Percentiles rank a stretch among this genome's conserved stretches.
These are phyloP conservation scores for Neurospora pannonica DNA, from an alignment of 495 filamentous ascomycete genomes.

Conservation along the genomic window DNA sequence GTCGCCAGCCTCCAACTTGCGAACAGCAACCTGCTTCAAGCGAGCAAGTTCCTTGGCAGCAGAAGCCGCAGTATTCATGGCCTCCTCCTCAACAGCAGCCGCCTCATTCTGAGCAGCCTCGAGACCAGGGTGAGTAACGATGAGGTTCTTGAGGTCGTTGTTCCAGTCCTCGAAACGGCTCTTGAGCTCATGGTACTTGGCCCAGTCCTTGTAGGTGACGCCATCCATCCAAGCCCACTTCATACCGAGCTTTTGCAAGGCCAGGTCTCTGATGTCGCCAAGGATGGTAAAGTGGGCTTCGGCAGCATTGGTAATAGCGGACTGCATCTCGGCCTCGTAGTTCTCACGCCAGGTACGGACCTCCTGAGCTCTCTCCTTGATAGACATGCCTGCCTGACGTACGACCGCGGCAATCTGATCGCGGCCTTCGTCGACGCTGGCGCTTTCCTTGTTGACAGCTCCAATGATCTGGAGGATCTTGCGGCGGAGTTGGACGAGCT, in stretches of 20 bases:
- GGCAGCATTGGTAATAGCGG: conserved; percentile 63
- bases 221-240: conserved; percentile 97
- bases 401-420: conserved; percentile 57
- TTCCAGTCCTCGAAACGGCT: conserved; percentile 78
- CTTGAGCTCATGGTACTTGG: conserved; percentile 78
- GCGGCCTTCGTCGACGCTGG: conserved; percentile 45
- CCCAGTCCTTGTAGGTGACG: conserved; percentile 94
- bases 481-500: conserved; percentile 56
- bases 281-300: conserved; percentile 74
- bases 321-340: conserved; percentile 60
- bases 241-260: conserved; percentile 91
- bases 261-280: conserved; percentile 75
- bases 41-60: conserved; percentile 75
- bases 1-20: conserved; percentile 76
- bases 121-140: conserved; percentile 62
- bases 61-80: conserved; percentile 69
- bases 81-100: conserved; percentile 60
- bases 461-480: conserved; percentile 55
- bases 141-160: conserved; percentile 62
- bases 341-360: conserved; percentile 69
- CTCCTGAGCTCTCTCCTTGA: conserved; percentile 73
- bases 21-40: conserved; percentile 74
- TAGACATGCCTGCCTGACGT: conserved; percentile 60
- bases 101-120: conserved; percentile 57
- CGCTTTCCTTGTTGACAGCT: conserved; percentile 31